Base-by-base conservation (phyloP, 441 rosid species). In the Flueggea neowawraea region DNA sequence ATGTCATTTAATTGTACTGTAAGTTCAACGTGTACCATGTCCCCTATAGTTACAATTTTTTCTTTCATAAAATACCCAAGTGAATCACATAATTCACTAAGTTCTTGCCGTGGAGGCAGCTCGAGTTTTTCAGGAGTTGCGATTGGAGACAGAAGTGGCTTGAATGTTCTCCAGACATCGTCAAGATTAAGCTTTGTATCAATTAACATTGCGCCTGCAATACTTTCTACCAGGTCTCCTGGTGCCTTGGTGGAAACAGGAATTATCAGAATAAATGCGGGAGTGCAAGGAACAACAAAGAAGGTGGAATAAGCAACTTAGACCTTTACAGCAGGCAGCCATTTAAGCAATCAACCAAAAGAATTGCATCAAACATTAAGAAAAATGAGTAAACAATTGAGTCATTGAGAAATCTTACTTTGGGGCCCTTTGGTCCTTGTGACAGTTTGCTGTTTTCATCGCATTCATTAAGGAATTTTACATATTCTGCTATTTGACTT, bases 151-250 rank as follows among this genome's bases (percentile, higher is more conserved):
- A 95, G 69, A 31, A 95, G 68, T 2, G 96, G 96, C 73, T 88
- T 75, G 63, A 83, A 79, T 75, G 86, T 70, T 77, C 79, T 84
- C 99, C 98, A 95, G 31, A 91, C 90, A 69, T 78, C 76, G 58
- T 84, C 88, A 10, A 91, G 85, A 75, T 85, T 73, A 65, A 91
- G 76, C 51, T 72, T 82, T 10, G 88, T 70, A 75, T 95, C 98
- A 12, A 95, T 70, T 64, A 95, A 57, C 60, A 89, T 73, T 45
- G 98, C 98, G 51, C 98, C 99, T 1, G 86, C 90, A 44, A 91
- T 85, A 74, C 99, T 91, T 75, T 95, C 98, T 76, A 95, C 79
- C 75, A 91, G 14, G 70, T 95, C 99, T 45, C 97, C 99, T 69
- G n/a, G n/a, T n/a, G n/a, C n/a, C n/a, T n/a, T n/a, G n/a, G n/a